Base-by-base conservation (phyloP, 495 filamentous ascomycete species). In the Venustampulla echinocandica region DNA sequence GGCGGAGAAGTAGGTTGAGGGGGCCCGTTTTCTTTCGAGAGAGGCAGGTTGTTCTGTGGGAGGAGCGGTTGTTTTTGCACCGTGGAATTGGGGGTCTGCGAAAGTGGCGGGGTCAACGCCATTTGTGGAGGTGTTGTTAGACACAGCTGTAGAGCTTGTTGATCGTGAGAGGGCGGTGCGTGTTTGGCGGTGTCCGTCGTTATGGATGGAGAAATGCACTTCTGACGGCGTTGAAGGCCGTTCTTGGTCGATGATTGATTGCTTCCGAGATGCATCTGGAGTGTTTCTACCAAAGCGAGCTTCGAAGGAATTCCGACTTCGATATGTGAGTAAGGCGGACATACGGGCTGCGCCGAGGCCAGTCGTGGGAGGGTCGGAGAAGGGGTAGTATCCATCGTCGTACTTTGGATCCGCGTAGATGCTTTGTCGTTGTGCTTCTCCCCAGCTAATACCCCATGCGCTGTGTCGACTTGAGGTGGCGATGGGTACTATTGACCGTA, bases 381-480 rank as follows among this genome's bases (percentile, higher is more conserved):
- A 85, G 3, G 79, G 58, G 61, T 96, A 98, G 64, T 95, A 98
- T 6, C 92, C 92, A 62, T 97, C 87, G 42, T 95, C 87, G 62
- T 98, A 98, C 67, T 95, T 96, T 17, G 92, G 92, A 58, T 98
- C 92, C 50, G 86, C 87, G 65, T 96, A 98, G 61, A 98, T 98
- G 71, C 87, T 93, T 65, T 98, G 92, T 42, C 92, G 70, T 66
- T 98, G 92, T 18, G 92, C 90, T 64, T 98, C 92, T 33, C 92
- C 90, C 92, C 92, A 97, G 64, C 88, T 95, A 56, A 98, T 98
- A 32, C 92, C 87, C 92, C 92, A 98, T n/a, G 92, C 92, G 50
- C 89, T 95, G 60, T 97, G 92, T 10, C 87, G 79, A 41, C 87
- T 86, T 4, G 90, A 96, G 15, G 92, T 97, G 20, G 92, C 92